Evolutionary conservation across 148 eudicot species (phyloP), one percentile per base, ranked within the genome.

Genomic region (Nepenthes gracilis): DNA sequence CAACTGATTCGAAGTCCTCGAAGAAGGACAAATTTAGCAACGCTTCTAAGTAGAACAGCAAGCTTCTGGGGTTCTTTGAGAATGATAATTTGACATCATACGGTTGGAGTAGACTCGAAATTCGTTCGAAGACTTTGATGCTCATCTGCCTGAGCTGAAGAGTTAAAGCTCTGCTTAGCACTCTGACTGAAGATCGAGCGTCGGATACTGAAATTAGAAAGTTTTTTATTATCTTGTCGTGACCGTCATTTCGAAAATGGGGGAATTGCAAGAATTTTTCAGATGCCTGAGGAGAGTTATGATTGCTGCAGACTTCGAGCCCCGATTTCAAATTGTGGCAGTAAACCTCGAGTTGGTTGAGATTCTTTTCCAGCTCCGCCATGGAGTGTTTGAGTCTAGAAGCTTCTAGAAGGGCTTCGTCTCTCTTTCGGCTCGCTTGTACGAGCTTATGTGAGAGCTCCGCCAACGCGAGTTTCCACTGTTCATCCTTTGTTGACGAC

Each of bases 311-410:
- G 8, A 60, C 67, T 2, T 92, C 90, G 11, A 86, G 83, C 6
- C 83, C 85, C 0, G 91, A 84, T 65, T 88, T 86, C 60, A 93
- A 65, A 1, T 58, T 77, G 4, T 78, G 87, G 58, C 95, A 88
- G 49, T 93, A 82, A 8, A 79, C 35, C 58, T 93, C 96, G 3
- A 93, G 75, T 40, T 82, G 84, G 58, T 82, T 79, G 1, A 93
- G 85, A 64, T 93, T 88, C 51, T 78, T 84, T 74, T 93, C 96
- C 4, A 93, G 84, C 53, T 93, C 95, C 10, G 79, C 59, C 75
- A 93, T 80, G 66, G 96, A 77, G 68, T 76, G 69, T 35, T 84
- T 93, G 12, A 93, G 66, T 36, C 80, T 84, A 2, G 89, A 84
- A 34, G 88, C 83, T 67, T 93, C 98, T 0, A 74, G 67, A 54